Evolutionary conservation across 1,284 basidiomycete species (phyloP).

Genomic region (Uromyces viciae-fabae): DNA sequence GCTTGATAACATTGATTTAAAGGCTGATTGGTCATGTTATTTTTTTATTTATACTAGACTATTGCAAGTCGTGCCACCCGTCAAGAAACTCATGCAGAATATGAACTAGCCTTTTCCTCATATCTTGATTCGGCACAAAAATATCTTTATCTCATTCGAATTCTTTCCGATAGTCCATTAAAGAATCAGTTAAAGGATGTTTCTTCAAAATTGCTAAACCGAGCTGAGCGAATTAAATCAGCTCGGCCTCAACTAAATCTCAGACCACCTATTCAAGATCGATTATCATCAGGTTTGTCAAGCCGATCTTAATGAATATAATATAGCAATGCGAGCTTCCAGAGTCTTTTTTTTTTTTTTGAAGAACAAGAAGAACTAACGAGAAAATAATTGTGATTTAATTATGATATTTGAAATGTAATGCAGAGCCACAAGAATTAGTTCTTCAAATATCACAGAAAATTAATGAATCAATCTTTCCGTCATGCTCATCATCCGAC

Average conservation of each 20-base stretch:
- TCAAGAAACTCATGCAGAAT: slow-evolving; percentile 31
- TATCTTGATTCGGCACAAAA: slow-evolving; percentile 34
- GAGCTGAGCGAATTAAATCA: slow-evolving; percentile 37
- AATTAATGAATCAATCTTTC: slow-evolving; percentile 22
- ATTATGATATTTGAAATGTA: too few relatives aligned
- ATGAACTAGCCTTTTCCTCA: slow-evolving; percentile 28
- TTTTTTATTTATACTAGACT: background rate
- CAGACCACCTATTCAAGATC: slow-evolving; percentile 20
- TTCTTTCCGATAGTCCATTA: slow-evolving; percentile 6
- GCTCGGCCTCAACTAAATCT: slow-evolving; percentile 6
- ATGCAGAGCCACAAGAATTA: slow-evolving; percentile 30
- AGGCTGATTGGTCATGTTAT: background rate
- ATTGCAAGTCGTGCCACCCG: slow-evolving; percentile 32
- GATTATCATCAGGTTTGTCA: slow-evolving; percentile 15
- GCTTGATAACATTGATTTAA: background rate
- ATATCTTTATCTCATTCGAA: slow-evolving; percentile 29
- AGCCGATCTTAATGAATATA: background rate
- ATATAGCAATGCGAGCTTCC: too few relatives aligned
- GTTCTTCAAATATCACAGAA: slow-evolving; percentile 30
- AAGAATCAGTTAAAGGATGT: slow-evolving; percentile 22
- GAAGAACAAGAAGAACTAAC: too few relatives aligned
- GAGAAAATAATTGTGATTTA: too few relatives aligned
- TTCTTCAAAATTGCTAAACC: slow-evolving; percentile 36
- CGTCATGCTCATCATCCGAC: background rate
- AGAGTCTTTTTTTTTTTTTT: too few relatives aligned